A percentile compares a stretch with the other conserved stretches of the same genome.
phyloP scores from a whole-genome alignment of 305 asterid genomes.

The Ilex paraguariensis region DNA sequence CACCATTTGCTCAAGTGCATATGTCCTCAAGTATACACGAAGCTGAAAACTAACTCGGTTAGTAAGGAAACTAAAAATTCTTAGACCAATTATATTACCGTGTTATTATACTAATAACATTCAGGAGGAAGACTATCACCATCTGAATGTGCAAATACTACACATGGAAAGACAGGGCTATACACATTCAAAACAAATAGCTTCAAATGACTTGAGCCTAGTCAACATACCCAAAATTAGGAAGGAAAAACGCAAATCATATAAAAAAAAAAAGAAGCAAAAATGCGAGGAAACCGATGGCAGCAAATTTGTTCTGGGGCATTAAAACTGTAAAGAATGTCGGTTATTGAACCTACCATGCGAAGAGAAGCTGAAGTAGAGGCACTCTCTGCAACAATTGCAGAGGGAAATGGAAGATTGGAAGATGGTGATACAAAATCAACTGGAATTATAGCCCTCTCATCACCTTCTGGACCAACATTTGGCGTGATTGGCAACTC shows the following conservation, averaged over 20 bases:
- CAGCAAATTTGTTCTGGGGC: background rate
- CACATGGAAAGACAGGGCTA: background rate
- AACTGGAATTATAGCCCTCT: constrained; percentile 33
- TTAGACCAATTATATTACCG: too few relatives aligned
- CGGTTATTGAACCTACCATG: constrained; percentile 44
- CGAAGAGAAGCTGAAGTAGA: constrained; percentile 80
- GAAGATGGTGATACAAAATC: constrained; percentile 45
- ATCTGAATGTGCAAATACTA: background rate
- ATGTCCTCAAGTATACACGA: constrained; percentile 79
- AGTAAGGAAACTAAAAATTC: constrained; percentile 13
- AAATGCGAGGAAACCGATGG: background rate
- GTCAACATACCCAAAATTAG: background rate
- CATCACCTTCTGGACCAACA: constrained; percentile 42
- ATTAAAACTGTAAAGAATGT: background rate
- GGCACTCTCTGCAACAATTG: constrained; percentile 54
- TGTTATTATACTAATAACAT: background rate
- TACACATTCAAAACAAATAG: too few relatives aligned
- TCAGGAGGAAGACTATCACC: background rate
- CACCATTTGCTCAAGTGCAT: constrained; percentile 94
- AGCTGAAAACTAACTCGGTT: constrained; percentile 51
- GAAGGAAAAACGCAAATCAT: background rate
- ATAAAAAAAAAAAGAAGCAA: background rate
- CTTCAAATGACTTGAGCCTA: too few relatives aligned
- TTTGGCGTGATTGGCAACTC: constrained; percentile 47
- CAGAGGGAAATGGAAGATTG: constrained; percentile 51